Conservation (phyloP, 352 stramenopile genomes). For the Phytophthora litchii region DNA sequence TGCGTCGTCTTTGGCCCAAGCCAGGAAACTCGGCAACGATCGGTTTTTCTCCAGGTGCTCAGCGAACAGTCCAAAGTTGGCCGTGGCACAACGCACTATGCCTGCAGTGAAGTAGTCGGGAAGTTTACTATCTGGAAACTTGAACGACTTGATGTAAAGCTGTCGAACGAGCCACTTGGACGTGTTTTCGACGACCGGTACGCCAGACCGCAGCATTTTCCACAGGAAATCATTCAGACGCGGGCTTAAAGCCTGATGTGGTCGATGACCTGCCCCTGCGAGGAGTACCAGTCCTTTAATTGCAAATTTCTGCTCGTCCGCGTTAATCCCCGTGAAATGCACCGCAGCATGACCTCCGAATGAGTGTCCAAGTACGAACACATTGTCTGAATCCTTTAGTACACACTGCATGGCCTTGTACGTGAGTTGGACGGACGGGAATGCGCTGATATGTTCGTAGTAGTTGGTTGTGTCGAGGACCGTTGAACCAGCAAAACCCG, state of each 20-base stretch:
- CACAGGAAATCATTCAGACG: constrained; percentile 42
- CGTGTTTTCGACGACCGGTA: constrained; percentile 18
- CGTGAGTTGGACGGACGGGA: constrained; percentile 42
- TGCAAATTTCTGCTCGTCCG: constrained; percentile 30
- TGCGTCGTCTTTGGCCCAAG: constrained; percentile 64
- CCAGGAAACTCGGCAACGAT: constrained; percentile 51
- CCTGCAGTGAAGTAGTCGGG: constrained; percentile 66
- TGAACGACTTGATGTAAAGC: constrained; percentile 53
- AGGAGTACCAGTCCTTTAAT: constrained; percentile 59
- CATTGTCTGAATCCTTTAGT: constrained; percentile 31
- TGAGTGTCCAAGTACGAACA: constrained; percentile 71
- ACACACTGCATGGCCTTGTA: constrained; percentile 53
- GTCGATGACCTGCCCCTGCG: constrained; percentile 48
- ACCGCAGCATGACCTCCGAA: constrained; percentile 66
- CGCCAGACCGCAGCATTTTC: constrained; percentile 32
- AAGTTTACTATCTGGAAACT: constrained; percentile 49
- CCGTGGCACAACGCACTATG: constrained; percentile 53
- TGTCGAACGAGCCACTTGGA: constrained; percentile 41
- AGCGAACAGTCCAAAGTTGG: constrained; percentile 49
- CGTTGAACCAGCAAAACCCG: constrained; percentile 57
- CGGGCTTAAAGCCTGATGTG: constrained; percentile 48
- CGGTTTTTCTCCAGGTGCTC: constrained; percentile 33
- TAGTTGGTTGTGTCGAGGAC: constrained; percentile 46
- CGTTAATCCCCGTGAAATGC: constrained; percentile 51
- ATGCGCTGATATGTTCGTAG: constrained; percentile 45